Evolutionary conservation across 768 basidiomycete genomes (phyloP).

Genomic region (Tricholoma matsutake): DNA sequence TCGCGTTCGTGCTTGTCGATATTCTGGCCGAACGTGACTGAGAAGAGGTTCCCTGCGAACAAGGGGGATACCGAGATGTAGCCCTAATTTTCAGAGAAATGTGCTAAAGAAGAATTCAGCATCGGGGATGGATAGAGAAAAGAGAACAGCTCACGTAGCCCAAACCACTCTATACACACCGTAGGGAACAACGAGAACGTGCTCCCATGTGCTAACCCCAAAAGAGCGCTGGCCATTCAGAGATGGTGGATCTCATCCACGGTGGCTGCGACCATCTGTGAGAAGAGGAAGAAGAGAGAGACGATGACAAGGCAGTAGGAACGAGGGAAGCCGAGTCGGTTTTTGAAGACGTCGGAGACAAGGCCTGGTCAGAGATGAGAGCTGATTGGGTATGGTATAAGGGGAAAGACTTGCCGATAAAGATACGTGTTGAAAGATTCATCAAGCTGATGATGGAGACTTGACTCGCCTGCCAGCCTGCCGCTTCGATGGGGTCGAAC

Average conservation of each 20-base stretch:
- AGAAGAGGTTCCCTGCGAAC: slow-evolving; percentile 79
- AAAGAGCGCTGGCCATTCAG: slow-evolving; percentile 53
- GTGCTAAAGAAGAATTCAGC: slow-evolving; percentile 35
- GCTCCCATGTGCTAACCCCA: slow-evolving; percentile 73
- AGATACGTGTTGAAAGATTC: slow-evolving; percentile 77
- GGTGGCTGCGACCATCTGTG: slow-evolving; percentile 63
- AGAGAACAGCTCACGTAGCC: not conserved
- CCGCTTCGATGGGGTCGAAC: slow-evolving; percentile 65
- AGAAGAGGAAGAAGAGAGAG: slow-evolving; percentile 62
- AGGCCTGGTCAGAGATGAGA: slow-evolving; percentile 42
- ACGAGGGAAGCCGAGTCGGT: slow-evolving; percentile 55
- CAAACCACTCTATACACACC: slow-evolving; percentile 62
- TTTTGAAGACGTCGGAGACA: slow-evolving; percentile 61
- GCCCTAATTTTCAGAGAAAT: slow-evolving; percentile 87
- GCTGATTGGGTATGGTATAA: not conserved
- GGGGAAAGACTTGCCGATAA: slow-evolving; percentile 53
- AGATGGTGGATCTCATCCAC: slow-evolving; percentile 58
- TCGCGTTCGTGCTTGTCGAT: slow-evolving; percentile 62
- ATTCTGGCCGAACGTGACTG: slow-evolving; percentile 77
- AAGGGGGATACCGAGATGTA: slow-evolving; percentile 71
- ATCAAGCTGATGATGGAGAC: slow-evolving; percentile 80
- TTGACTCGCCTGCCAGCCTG: slow-evolving; percentile 78
- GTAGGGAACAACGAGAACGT: slow-evolving; percentile 71
- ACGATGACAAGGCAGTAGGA: slow-evolving; percentile 69
- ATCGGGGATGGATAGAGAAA: not conserved